Base-by-base conservation (phyloP, 805 yeast species). In the Saturnispora ahearnii region DNA sequence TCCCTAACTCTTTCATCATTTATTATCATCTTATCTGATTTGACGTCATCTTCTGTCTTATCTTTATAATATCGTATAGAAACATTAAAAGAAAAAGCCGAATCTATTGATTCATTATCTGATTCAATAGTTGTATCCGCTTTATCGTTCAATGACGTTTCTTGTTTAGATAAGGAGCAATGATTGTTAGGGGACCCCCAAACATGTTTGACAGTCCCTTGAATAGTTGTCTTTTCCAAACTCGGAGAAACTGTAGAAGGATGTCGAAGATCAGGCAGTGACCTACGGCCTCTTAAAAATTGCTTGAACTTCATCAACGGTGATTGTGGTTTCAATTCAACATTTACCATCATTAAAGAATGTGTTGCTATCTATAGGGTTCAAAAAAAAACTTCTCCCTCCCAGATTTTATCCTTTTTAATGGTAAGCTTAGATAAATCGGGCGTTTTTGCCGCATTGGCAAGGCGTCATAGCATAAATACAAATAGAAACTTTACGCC, bases 161-260 rank as follows among this genome's bases (percentile, higher is more conserved):
- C 22, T 41, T 15, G 31, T 51, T 50, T 29, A 26, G 1, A 26
- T 44, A 33, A 34, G 4, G 49, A 48, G 30, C 51, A 49, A 2
- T n/a, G 11, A 44, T 51, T 45, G 6, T 24, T 21, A 13, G 51
- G 42, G 12, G 38, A 43, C 18, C 41, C 41, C 69, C 69, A 65
- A 44, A 60, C 55, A 52, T 65, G 67, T 1, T 61, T 56, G 43
- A 57, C 59, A 3, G 65, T 64, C 2, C 69, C 69, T 45, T 55
- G 55, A 2, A 65, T 65, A 0, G 68, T 64, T 3, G 62, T 57
- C 11, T 45, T 45, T 10, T 22, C 21, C 7, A 36, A 21, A 24
- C 36, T 45, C 11, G 47, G 47, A 10, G 40, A 15, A 21, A 18
- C 40, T 18, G 9, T 12, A 13, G 24, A 18, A 4, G 36, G 33